phyloP scores from a whole-genome alignment of 2,329 filamentous ascomycete genomes.

The Mycosphaerella sp. region DNA sequence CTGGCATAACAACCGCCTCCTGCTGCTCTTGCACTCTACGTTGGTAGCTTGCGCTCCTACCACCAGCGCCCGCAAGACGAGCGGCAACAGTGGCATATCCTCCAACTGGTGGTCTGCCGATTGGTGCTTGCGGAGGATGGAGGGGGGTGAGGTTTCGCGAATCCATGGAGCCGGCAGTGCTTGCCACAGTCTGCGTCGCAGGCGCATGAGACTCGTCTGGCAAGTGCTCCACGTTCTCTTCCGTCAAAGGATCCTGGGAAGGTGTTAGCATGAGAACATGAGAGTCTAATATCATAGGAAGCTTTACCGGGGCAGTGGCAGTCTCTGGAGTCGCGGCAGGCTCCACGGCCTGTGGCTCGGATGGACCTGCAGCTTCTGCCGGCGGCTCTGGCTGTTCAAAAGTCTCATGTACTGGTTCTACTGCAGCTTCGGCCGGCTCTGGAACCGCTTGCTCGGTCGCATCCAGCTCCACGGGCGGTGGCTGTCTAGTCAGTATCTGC shows the following conservation, averaged over 20 bases:
- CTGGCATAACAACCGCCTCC: constrained; percentile 96
- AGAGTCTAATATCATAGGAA: constrained; percentile 13
- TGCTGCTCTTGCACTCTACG: constrained; percentile 88
- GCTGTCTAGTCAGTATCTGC: constrained; percentile 19
- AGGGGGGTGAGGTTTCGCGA: constrained; percentile 63
- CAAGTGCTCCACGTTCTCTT: constrained; percentile 87
- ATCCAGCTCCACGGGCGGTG: constrained; percentile 29
- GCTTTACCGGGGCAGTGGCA: constrained; percentile 24
- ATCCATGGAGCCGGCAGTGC: constrained; percentile 84
- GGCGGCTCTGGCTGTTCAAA: constrained; percentile 18
- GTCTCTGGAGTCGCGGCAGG: constrained; percentile 17
- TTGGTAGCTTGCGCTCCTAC: constrained; percentile 72
- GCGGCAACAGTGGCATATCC: constrained; percentile 74
- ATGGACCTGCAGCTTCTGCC: constrained; percentile 31
- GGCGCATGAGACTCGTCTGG: constrained; percentile 72
- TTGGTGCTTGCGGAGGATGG: constrained; percentile 51
- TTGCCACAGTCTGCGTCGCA: constrained; percentile 75
- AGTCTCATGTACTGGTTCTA: constrained; percentile 11
- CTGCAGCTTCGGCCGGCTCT: constrained; percentile 12
- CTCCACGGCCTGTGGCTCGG: constrained; percentile 5
- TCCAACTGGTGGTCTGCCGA: constrained; percentile 57
- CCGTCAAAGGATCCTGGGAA: constrained; percentile 76
- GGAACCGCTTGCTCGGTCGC: constrained; percentile 28
- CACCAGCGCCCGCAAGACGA: constrained; percentile 61
- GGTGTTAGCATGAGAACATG: constrained; percentile 47